Conservation (phyloP, 2,329 filamentous ascomycete species). For the Fusarium sambucinum region DNA sequence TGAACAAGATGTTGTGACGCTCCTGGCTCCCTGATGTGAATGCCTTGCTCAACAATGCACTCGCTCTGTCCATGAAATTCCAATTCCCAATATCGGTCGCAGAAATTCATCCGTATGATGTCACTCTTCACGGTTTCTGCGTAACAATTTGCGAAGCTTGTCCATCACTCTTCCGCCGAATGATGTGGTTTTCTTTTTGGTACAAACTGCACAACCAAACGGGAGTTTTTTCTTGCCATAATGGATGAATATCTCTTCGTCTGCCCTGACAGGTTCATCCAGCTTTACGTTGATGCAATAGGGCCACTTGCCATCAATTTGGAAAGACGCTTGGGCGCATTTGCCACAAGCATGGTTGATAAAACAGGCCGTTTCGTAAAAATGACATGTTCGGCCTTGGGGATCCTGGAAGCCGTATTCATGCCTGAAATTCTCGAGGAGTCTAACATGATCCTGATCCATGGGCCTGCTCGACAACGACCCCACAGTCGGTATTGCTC, state of each 20-base stretch:
- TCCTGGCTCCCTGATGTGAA: background rate
- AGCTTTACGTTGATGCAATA: constrained; percentile 39
- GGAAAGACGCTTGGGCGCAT: constrained; percentile 48
- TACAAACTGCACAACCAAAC: constrained; percentile 26
- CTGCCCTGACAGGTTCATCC: constrained; percentile 35
- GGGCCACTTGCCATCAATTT: constrained; percentile 4
- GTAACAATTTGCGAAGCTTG: background rate
- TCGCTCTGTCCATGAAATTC: background rate
- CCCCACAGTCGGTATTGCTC: constrained; percentile 4
- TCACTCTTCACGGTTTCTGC: background rate
- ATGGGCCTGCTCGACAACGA: background rate
- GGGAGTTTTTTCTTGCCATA: constrained; percentile 49
- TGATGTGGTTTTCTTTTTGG: too few species aligned
- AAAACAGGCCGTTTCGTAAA: constrained; percentile 40
- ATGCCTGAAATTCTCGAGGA: background rate
- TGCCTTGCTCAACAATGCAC: too few species aligned
- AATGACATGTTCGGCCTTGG: constrained; percentile 5
- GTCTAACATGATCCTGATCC: background rate
- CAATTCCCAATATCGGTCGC: too few species aligned
- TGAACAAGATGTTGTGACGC: constrained; percentile 20
- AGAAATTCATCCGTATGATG: background rate
- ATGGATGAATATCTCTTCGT: constrained; percentile 55
- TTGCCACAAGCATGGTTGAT: constrained; percentile 53
- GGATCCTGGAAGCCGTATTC: constrained; percentile 46
- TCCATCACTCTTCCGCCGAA: background rate